Conservation (phyloP, 495 filamentous ascomycete species). For the Neurospora tetrasperma region DNA sequence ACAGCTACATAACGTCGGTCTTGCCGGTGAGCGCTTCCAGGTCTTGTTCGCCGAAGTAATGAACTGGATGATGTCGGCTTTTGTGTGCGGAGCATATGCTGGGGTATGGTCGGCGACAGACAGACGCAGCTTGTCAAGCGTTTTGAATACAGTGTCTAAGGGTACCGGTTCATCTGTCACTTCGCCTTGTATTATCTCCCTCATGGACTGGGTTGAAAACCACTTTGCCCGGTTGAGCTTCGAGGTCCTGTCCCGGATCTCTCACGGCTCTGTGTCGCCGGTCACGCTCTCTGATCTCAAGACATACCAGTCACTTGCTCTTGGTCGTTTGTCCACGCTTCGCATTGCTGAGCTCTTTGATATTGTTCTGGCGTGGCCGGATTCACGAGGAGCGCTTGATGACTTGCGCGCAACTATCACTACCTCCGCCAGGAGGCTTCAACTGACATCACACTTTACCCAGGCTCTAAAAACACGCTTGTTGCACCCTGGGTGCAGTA, state of each 20-base stretch:
- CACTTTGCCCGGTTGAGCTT: slow-evolving; percentile 55
- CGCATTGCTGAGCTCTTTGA: slow-evolving; percentile 80
- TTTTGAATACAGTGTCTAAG: slow-evolving; percentile 14
- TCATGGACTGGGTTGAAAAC: slow-evolving; percentile 64
- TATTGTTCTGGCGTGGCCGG: slow-evolving; percentile 76
- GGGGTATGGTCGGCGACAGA: slow-evolving; percentile 39
- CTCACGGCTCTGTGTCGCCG: slow-evolving; percentile 12
- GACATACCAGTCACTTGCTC: slow-evolving; percentile 72
- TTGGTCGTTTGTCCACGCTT: slow-evolving; percentile 66
- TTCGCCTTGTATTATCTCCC: slow-evolving; percentile 44
- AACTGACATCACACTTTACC: slow-evolving; percentile 63
- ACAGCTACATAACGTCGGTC: slow-evolving; percentile 57
- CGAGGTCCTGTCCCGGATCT: slow-evolving; percentile 43
- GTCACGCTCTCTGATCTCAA: slow-evolving; percentile 53
- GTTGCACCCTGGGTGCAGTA: slow-evolving; percentile 81
- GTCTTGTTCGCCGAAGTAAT: slow-evolving; percentile 67
- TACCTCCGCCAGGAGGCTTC: slow-evolving; percentile 45
- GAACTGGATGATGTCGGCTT: slow-evolving; percentile 56
- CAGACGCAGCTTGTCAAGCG: slow-evolving; percentile 5
- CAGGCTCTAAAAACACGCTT: slow-evolving; percentile 57
- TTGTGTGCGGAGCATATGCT: slow-evolving; percentile 51
- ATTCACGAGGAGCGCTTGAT: slow-evolving; percentile 69
- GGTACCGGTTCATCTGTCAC: slow-evolving; percentile 29
- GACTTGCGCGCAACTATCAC: slow-evolving; percentile 52
- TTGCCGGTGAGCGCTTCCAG: slow-evolving; percentile 66